Base-by-base conservation (phyloP, 805 yeast genomes). In the Komagataella populi region DNA sequence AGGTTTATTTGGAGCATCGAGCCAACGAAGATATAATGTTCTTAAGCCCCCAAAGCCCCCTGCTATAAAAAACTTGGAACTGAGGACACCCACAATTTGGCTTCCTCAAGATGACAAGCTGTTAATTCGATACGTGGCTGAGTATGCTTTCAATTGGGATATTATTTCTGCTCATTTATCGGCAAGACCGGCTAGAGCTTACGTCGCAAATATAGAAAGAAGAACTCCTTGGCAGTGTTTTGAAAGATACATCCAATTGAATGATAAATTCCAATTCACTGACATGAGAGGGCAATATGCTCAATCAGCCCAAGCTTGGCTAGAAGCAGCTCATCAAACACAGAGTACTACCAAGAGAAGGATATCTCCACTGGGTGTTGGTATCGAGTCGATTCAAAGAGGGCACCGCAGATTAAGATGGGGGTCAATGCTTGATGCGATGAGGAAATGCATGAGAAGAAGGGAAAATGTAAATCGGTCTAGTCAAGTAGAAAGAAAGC, bases 211-310 rank as follows among this genome's bases (percentile, higher is more conserved):
- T 60, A 87, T 89, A 52, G 98, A 93, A 65, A 78, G 97, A 60
- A 77, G 99, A 60, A 93, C 98, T 0, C 95, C 99, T 0, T 93
- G 99, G 99, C 98, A 91, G 64, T 91, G 98, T 64, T 93, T 93
- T 69, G 99, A 93, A 66, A 72, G 99, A 57, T 93, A 91, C 71
- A 83, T 90, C 54, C 98, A 91, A 68, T 73, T 93, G 56, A 88
- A 87, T 59, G 96, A 91, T 54, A 82, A 83, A 53, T 91, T 89
- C 60, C 95, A 87, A 56, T 78, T 87, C 54, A 71, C 80, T 46
- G 98, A 91, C 60, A 79, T 93, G 80, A 82, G 85, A 60, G 99
- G 98, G 0, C 77, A 84, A 17, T 80, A 86, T 59, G 87, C 97
- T 0, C 78, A 79, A 51, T 78, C 74, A 55, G 96, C 97, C 0